Conservation (phyloP, 2,329 filamentous ascomycete genomes). For the Fusarium graminum region DNA sequence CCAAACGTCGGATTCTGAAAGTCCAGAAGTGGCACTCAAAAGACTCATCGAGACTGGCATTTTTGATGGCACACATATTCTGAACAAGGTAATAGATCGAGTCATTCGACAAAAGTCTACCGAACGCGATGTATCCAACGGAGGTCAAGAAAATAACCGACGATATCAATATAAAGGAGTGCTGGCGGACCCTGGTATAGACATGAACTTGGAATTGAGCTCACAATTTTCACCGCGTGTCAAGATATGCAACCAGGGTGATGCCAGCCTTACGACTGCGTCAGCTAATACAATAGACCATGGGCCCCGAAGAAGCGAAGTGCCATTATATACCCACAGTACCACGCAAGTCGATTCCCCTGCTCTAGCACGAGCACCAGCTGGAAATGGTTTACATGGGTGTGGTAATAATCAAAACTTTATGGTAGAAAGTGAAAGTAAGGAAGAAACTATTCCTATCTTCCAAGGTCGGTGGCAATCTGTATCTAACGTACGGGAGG, state of each 20-base stretch:
- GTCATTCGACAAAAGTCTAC: background rate
- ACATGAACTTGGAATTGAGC: background rate
- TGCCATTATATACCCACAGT: background rate
- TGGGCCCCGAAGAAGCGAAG: background rate
- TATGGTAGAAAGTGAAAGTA: background rate
- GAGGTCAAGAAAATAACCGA: background rate
- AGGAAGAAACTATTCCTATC: background rate
- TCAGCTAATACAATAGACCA: background rate
- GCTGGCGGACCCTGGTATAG: conserved; percentile 29
- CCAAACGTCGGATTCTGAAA: background rate
- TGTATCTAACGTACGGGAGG: conserved; percentile 8
- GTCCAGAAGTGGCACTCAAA: conserved; percentile 11
- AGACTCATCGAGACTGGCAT: conserved; percentile 41
- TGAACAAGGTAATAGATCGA: background rate
- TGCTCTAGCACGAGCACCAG: background rate
- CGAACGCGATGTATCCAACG: background rate
- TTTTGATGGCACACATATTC: conserved; percentile 31
- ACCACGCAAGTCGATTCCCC: background rate
- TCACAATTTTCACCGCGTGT: background rate
- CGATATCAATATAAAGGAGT: conserved; percentile 41
- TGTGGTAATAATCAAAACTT: background rate
- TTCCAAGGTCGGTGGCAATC: background rate
- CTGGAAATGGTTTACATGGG: background rate
- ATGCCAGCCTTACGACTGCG: background rate
- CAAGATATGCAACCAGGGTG: background rate